phyloP scores from a whole-genome alignment of 129 eudicot species.

The Centaurea solstitialis region DNA sequence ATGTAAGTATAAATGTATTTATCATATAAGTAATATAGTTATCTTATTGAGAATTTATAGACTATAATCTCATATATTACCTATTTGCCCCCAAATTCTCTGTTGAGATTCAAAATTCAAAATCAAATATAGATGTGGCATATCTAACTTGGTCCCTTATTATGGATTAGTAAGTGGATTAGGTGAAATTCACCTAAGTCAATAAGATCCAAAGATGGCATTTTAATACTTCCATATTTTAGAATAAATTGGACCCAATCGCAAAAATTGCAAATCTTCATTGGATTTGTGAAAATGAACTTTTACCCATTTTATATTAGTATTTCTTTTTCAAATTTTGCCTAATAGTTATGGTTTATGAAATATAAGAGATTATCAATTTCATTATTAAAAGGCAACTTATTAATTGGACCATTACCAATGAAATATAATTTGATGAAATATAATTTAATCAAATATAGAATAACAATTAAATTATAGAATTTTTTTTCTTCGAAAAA shows the following conservation, averaged over 20 bases:
- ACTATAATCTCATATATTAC: background rate
- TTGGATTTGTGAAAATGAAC: background rate
- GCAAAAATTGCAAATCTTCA: conserved; percentile 9
- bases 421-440: no score
- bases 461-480: no score
- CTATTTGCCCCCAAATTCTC: background rate
- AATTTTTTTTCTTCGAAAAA: no score
- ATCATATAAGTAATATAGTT: background rate
- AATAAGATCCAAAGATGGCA: conserved; percentile 4
- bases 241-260: conserved; percentile 18
- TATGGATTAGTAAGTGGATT: conserved; percentile 24
- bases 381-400: no score
- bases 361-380: background rate
- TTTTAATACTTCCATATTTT: background rate
- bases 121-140: conserved; percentile 4
- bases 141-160: conserved; percentile 2
- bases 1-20: background rate
- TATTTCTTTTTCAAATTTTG: background rate
- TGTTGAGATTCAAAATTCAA: background rate
- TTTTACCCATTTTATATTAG: background rate
- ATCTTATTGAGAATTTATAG: background rate
- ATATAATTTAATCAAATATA: no score
- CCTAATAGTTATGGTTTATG: background rate
- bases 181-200: conserved; percentile 11
- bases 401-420: no score